A percentile compares a stretch with the other conserved stretches of the same genome.
phyloP scores from a whole-genome alignment of 2,329 filamentous ascomycete species.

The Bipolaris victoriae region DNA sequence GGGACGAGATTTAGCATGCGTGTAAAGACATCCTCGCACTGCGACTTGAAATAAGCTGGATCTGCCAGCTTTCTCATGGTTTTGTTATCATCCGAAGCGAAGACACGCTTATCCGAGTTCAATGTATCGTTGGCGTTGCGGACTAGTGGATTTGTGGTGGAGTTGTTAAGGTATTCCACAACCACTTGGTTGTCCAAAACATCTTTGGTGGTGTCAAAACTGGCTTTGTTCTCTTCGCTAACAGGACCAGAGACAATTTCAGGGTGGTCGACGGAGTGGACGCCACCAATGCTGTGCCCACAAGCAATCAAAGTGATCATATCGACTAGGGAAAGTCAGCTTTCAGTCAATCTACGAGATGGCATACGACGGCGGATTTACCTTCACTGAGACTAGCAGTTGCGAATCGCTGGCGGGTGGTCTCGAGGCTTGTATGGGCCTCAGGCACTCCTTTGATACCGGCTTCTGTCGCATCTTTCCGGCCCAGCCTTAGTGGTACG shows the following conservation, averaged over 20 bases:
- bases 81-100: slow-evolving; percentile 36
- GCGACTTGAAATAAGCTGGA: slow-evolving; percentile 22
- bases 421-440: slow-evolving; percentile 39
- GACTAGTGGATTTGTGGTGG: slow-evolving; percentile 37
- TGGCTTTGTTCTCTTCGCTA: slow-evolving; percentile 28
- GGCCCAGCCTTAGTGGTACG: slow-evolving; percentile 41
- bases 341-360: neutral
- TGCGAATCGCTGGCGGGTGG: slow-evolving; percentile 37
- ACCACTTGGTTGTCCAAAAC: slow-evolving; percentile 41
- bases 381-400: slow-evolving; percentile 38
- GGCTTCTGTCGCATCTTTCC: slow-evolving; percentile 41
- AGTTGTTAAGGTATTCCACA: slow-evolving; percentile 40
- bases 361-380: slow-evolving; percentile 17
- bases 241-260: slow-evolving; percentile 36
- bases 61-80: slow-evolving; percentile 40
- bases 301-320: slow-evolving; percentile 43
- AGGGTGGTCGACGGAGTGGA: slow-evolving; percentile 41
- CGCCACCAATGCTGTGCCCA: slow-evolving; percentile 47
- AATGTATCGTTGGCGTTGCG: slow-evolving; percentile 36
- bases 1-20: slow-evolving; percentile 33
- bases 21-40: slow-evolving; percentile 26
- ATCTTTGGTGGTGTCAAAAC: slow-evolving; percentile 33
- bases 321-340: slow-evolving; percentile 17
- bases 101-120: slow-evolving; percentile 44
- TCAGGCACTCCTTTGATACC: slow-evolving; percentile 42